Evolutionary conservation across 306 rosid species (phyloP).

Genomic region (Ziziphus jujuba): DNA sequence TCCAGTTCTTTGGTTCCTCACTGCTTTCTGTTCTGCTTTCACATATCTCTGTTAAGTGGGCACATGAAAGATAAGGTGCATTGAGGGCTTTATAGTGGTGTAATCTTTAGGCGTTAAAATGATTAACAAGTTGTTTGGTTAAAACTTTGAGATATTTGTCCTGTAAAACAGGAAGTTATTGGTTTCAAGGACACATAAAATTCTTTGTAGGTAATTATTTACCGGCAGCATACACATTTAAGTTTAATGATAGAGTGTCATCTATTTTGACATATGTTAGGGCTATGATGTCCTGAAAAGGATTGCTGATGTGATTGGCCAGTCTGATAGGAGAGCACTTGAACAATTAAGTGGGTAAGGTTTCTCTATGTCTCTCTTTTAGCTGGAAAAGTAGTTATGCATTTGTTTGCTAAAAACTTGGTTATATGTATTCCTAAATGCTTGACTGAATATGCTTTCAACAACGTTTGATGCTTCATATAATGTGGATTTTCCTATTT

Average conservation of each 20-base stretch:
- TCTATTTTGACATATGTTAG: constrained; percentile 40
- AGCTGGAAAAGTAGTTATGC: background rate
- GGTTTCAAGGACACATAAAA: background rate
- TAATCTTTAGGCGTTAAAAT: background rate
- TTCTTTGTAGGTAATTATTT: background rate
- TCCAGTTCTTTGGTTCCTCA: background rate
- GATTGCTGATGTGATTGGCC: constrained; percentile 75
- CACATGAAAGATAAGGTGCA: background rate
- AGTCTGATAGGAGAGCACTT: constrained; percentile 44
- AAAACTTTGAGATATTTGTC: too few species aligned
- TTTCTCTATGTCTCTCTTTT: background rate
- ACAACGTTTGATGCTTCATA: background rate
- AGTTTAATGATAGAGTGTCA: constrained; percentile 22
- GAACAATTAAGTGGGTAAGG: constrained; percentile 91
- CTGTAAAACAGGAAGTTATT: background rate
- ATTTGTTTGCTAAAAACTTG: background rate
- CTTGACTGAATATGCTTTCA: constrained; percentile 8
- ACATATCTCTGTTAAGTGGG: background rate
- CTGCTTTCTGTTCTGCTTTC: background rate
- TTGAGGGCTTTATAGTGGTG: background rate
- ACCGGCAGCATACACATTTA: background rate
- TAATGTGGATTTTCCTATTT: background rate
- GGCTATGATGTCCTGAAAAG: constrained; percentile 81
- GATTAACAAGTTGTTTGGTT: background rate
- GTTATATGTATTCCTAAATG: constrained; percentile 14